Evolutionary conservation across 306 rosid species (phyloP).

Genomic region (Quercus mongolica): DNA sequence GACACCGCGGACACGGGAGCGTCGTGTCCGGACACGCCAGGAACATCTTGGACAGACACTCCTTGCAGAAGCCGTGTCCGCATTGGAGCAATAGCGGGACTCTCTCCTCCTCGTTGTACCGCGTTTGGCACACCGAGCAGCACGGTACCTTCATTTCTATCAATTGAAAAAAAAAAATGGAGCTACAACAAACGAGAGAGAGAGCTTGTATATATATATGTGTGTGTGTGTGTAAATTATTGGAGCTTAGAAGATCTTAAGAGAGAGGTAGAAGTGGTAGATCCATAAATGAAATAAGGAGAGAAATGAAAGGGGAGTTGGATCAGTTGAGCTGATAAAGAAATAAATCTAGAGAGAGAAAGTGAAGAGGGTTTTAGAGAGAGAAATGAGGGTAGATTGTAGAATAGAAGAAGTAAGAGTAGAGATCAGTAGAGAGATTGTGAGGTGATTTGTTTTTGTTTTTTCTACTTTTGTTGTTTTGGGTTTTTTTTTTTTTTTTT

Average conservation of each 20-base stretch:
- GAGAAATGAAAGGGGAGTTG: slow-evolving; percentile 18
- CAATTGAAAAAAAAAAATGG: too few relatives aligned
- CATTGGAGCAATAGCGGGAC: slow-evolving; percentile 97
- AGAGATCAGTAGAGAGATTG: not conserved
- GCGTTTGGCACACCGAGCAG: slow-evolving; percentile 92
- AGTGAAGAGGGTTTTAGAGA: slow-evolving; percentile 20
- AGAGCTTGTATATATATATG: too few relatives aligned
- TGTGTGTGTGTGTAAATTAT: slow-evolving; percentile 5
- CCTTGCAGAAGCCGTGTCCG: slow-evolving; percentile 95
- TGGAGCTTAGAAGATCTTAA: slow-evolving; percentile 29
- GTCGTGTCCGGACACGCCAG: slow-evolving; percentile 60
- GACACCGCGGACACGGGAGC: slow-evolving; percentile 81
- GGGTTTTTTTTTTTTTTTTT: not conserved
- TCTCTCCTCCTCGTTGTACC: slow-evolving; percentile 95
- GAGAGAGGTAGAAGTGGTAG: slow-evolving; percentile 34
- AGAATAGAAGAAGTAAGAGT: not conserved
- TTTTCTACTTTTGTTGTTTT: too few relatives aligned
- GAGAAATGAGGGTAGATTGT: slow-evolving; percentile 2
- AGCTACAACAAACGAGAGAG: too few relatives aligned
- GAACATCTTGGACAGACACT: slow-evolving; percentile 87
- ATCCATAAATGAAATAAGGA: slow-evolving; percentile 42
- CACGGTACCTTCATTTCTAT: slow-evolving; percentile 79
- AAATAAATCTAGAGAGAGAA: slow-evolving; percentile 43
- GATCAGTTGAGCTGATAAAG: slow-evolving; percentile 34
- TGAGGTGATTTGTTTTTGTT: slow-evolving; percentile 12